phyloP scores from a whole-genome alignment of 2,329 filamentous ascomycete genomes.

The Penicillium sp. region DNA sequence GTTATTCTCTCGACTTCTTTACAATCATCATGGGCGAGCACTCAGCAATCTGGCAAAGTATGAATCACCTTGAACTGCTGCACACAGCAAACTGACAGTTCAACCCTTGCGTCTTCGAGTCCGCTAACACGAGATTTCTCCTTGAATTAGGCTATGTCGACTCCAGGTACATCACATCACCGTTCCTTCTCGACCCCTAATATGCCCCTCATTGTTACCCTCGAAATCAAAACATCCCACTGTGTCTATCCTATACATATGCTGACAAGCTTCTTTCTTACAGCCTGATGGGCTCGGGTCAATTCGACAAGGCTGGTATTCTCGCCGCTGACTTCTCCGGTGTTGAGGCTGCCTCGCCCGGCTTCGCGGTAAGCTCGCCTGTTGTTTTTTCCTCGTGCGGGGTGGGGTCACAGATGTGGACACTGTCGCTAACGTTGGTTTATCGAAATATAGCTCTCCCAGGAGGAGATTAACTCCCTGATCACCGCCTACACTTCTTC shows the following conservation, averaged over 20 bases:
- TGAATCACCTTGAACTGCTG: constrained; percentile 3
- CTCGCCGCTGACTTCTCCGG: constrained; percentile 77
- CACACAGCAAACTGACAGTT: not conserved
- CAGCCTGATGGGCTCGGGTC: constrained; percentile 76
- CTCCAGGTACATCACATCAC: constrained; percentile 53
- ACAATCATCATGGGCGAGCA: constrained; percentile 35
- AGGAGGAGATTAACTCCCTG: constrained; percentile 56
- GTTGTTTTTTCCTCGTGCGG: constrained; percentile 6
- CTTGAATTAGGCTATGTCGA: constrained; percentile 57
- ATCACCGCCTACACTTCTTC: constrained; percentile 53
- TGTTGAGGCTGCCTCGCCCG: constrained; percentile 68
- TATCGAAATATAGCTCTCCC: constrained; percentile 45
- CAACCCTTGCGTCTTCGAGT: constrained; percentile 1
- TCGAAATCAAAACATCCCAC: not conserved
- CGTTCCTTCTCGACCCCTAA: not conserved
- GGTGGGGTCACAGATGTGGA: not conserved
- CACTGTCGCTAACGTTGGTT: not conserved
- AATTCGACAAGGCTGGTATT: constrained; percentile 81
- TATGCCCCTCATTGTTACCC: constrained; percentile 8
- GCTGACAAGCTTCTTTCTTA: constrained; percentile 16
- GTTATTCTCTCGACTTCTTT: constrained; percentile 4
- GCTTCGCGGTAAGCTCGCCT: constrained; percentile 65
- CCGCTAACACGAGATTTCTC: constrained; percentile 18
- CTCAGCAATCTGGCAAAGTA: constrained; percentile 40
- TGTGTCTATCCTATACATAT: not conserved